phyloP scores from a whole-genome alignment of 2,329 filamentous ascomycete species.

The Ilyonectria robusta region DNA sequence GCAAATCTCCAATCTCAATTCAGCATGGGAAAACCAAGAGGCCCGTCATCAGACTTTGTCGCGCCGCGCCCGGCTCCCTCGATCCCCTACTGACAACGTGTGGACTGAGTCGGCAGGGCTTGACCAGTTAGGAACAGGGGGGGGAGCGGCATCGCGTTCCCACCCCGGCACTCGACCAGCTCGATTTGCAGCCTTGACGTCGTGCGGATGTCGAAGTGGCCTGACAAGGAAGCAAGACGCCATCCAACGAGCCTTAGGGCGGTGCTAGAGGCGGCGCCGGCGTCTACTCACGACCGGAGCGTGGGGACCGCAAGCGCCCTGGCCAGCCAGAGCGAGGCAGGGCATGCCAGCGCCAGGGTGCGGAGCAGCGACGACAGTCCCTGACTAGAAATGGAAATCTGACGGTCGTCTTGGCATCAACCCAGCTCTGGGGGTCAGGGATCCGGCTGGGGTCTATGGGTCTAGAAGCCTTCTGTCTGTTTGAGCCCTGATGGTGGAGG shows the following conservation, averaged over 20 bases:
- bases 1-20: slow-evolving; percentile 18
- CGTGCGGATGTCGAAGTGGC: slow-evolving; percentile 33
- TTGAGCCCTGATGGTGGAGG: slow-evolving; percentile 29
- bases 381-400: slow-evolving; percentile 33
- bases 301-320: slow-evolving; percentile 27
- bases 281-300: slow-evolving; percentile 14
- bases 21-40: slow-evolving; percentile 21
- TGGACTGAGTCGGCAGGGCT: not conserved
- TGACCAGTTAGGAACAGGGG: not conserved
- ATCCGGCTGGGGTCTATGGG: slow-evolving; percentile 28
- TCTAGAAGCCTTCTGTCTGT: slow-evolving; percentile 32
- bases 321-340: slow-evolving; percentile 19
- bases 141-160: slow-evolving; percentile 24
- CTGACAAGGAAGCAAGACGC: slow-evolving; percentile 40
- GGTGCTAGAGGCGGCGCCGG: slow-evolving; percentile 28
- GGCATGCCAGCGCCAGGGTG: slow-evolving; percentile 4
- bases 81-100: not conserved
- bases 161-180: slow-evolving; percentile 27
- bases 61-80: slow-evolving; percentile 17
- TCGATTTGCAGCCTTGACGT: slow-evolving; percentile 28
- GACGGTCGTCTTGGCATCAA: slow-evolving; percentile 37
- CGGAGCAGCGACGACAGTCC: slow-evolving; percentile 9
- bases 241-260: slow-evolving; percentile 30
- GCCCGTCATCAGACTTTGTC: slow-evolving; percentile 17
- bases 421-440: slow-evolving; percentile 34